Evolutionary conservation across 2,329 filamentous ascomycete species (phyloP), one percentile per base, ranked within the genome.

Genomic region (Venturia effusa): DNA sequence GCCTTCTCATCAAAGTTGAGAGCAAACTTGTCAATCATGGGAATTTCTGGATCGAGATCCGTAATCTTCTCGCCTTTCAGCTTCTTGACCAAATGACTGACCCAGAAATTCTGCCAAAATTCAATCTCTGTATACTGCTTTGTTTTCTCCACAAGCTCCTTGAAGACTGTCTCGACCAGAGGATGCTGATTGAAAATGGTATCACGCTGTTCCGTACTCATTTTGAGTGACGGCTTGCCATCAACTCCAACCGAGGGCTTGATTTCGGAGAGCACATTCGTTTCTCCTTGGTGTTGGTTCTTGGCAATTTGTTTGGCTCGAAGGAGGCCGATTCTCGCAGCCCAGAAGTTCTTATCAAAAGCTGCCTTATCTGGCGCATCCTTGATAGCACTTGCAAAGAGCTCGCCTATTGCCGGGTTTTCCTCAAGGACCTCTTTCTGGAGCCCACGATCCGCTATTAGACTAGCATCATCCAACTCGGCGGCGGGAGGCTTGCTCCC

Each of bases 61-160:
- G 84, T 85, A 55, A 96, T 85, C 62, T 90, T 89, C 75, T 97
- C 92, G 43, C 95, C 94, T 64, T 92, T 90, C 64, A 99, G 79
- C 72, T 92, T 93, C 76, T 96, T 97, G 68, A 92, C 91, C 10
- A 99, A 79, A 64, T 89, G 85, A 74, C 91, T 96, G 66, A 92
- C 85, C 74, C 99, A 97, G 76, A 99, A 99, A 17, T 90, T 84
- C 6, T 89, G 89, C 92, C 93, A 99, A 73, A 99, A 99, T 61
- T 90, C 86, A 64, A 82, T 81, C 70, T 96, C 90, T 32, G 82
- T 85, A 5, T 69, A 69, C 1, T 73, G 69, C n/a, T 66, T 63
- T 66, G 88, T 89, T 24, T 27, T 51, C 22, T 15, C 45, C 0
- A 97, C 92, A 68, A 92, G 91, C 72, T 97, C 92, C 71, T 97